These are phyloP conservation scores for Wallacemonas sp. DNA, from an alignment of 208 protist species.

Conservation along the genomic window DNA sequence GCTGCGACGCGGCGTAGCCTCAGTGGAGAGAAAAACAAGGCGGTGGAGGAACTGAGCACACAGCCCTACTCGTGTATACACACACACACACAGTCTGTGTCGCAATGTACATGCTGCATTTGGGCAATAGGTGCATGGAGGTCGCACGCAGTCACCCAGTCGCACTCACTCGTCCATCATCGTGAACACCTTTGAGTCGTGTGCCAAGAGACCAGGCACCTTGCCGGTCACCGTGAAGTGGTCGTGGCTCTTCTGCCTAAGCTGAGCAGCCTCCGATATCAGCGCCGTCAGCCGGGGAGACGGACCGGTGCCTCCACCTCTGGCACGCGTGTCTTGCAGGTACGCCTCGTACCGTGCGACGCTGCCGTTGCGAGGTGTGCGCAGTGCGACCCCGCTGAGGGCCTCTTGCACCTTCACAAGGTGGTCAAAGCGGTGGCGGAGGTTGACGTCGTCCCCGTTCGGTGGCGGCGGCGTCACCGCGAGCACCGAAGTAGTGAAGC, in stretches of 20 bases:
- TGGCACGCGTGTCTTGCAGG: neutral
- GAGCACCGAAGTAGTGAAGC: conserved; percentile 30
- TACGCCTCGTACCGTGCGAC: conserved; percentile 27
- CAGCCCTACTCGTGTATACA: too few species aligned
- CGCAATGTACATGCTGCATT: too few species aligned
- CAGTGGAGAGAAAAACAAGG: too few species aligned
- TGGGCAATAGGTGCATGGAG: too few species aligned
- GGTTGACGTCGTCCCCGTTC: neutral
- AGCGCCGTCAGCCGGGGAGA: conserved; percentile 18
- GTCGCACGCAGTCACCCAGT: neutral
- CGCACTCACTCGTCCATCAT: conserved; percentile 20
- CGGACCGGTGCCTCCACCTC: neutral
- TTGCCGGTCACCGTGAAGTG: neutral
- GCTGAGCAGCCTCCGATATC: conserved; percentile 24
- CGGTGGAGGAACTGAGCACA: too few species aligned
- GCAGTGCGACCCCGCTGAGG: conserved; percentile 14
- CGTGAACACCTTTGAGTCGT: conserved; percentile 26
- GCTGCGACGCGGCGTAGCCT: too few species aligned
- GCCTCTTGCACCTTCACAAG: conserved; percentile 6
- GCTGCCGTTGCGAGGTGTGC: conserved; percentile 29
- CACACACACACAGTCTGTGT: too few species aligned
- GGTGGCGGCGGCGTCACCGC: conserved; percentile 15
- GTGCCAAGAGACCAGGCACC: conserved; percentile 16
- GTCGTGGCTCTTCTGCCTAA: conserved; percentile 16
- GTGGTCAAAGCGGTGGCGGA: conserved; percentile 2